A percentile compares a stretch with the other conserved stretches of the same genome.
These are phyloP conservation scores for Alternaria consortialis DNA, from an alignment of 2,329 filamentous ascomycete species.

Conservation along the genomic window DNA sequence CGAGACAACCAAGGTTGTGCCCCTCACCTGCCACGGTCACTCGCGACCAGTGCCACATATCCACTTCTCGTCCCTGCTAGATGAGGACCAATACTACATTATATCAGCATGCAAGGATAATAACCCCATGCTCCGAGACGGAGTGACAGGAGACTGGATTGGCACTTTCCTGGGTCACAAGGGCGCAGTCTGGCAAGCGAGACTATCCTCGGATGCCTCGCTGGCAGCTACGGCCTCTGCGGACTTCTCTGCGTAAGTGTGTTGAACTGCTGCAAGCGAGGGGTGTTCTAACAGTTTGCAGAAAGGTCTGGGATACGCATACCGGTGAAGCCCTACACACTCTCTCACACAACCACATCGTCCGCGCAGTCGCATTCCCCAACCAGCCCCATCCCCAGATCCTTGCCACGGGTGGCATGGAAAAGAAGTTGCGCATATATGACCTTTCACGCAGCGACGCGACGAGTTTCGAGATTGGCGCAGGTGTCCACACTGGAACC, in stretches of 20 bases:
- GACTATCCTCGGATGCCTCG: slow-evolving; percentile 85
- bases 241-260: slow-evolving; percentile 87
- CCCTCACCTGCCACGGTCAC: slow-evolving; percentile 92
- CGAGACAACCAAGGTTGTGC: slow-evolving; percentile 71
- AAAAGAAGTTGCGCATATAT: slow-evolving; percentile 96
- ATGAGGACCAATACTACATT: slow-evolving; percentile 87
- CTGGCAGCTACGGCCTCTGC: slow-evolving; percentile 93
- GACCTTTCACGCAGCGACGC: slow-evolving; percentile 73
- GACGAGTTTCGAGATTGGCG: slow-evolving; percentile 83
- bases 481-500: slow-evolving; percentile 80
- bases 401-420: slow-evolving; percentile 90
- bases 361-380: slow-evolving; percentile 86
- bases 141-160: slow-evolving; percentile 81
- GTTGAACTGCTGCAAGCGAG: too few species aligned
- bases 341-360: slow-evolving; percentile 92
- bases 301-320: slow-evolving; percentile 97
- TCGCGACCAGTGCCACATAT: slow-evolving; percentile 92
- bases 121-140: slow-evolving; percentile 97
- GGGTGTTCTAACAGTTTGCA: slow-evolving; percentile 53
- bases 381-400: slow-evolving; percentile 78
- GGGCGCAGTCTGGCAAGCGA: slow-evolving; percentile 95
- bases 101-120: slow-evolving; percentile 97
- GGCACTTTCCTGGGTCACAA: slow-evolving; percentile 98
- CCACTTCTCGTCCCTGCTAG: slow-evolving; percentile 83
- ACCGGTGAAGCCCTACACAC: slow-evolving; percentile 89